A percentile compares a stretch with the other conserved stretches of the same genome.
phyloP scores from a whole-genome alignment of 2,329 filamentous ascomycete species.

The Drechslerella stenobrocha region DNA sequence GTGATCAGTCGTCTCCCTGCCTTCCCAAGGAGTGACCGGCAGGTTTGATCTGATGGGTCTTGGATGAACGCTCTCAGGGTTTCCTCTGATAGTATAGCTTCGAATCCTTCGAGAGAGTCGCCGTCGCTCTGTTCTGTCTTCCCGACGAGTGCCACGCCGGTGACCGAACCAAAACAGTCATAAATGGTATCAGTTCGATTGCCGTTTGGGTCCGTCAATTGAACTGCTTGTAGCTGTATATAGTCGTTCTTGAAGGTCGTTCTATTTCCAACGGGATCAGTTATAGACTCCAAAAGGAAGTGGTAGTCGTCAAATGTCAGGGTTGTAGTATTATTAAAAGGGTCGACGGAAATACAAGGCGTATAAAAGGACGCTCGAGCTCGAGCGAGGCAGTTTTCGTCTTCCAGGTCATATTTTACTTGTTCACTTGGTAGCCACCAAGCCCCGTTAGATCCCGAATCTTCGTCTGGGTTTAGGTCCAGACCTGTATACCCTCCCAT shows the following conservation, averaged over 20 bases:
- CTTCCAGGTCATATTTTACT: not conserved
- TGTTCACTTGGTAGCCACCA: slow-evolving; percentile 14
- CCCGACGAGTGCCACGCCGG: not conserved
- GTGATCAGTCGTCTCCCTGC: no score
- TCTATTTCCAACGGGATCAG: not conserved
- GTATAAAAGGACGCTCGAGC: slow-evolving; percentile 1
- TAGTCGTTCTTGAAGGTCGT: not conserved
- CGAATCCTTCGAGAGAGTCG: not conserved
- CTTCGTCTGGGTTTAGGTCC: slow-evolving; percentile 12
- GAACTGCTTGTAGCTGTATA: not conserved
- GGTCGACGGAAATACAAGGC: no score
- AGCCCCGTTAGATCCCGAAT: no score
- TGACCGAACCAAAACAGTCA: not conserved
- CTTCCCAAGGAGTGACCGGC: no score
- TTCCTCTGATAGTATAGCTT: not conserved
- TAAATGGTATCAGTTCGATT: not conserved
- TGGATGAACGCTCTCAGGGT: not conserved
- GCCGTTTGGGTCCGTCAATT: not conserved
- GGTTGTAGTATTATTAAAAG: no score
- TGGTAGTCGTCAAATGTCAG: not conserved
- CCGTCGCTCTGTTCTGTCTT: not conserved
- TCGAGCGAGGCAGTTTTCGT: no score
- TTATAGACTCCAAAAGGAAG: not conserved
- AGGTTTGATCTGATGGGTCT: not conserved
- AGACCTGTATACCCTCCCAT: slow-evolving; percentile 18